Conservation (phyloP, 208 protist genomes). For the Novymonas esmeraldas region DNA sequence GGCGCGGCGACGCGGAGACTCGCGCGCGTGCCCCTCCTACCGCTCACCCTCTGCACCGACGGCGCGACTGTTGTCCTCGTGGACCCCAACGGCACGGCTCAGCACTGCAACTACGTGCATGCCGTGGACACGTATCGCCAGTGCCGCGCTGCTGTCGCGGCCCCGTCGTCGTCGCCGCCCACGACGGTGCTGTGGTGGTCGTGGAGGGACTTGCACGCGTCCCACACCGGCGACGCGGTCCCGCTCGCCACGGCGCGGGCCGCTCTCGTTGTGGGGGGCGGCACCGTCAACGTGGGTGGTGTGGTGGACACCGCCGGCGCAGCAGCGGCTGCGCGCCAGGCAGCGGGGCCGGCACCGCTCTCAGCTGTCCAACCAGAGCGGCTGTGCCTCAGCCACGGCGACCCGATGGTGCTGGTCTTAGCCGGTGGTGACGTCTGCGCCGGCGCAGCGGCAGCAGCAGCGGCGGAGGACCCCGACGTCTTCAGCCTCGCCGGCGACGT, state of each 20-base stretch:
- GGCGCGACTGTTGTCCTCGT: slow-evolving; percentile 27
- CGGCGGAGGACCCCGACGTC: not conserved
- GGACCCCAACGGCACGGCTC: slow-evolving; percentile 41
- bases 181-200: slow-evolving; percentile 21
- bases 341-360: not conserved
- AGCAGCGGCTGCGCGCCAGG: not conserved
- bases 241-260: slow-evolving; percentile 9
- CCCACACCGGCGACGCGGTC: no score
- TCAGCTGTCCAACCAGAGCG: slow-evolving; percentile 5
- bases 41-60: slow-evolving; percentile 30
- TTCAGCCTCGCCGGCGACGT: slow-evolving; percentile 13
- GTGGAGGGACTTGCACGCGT: slow-evolving; percentile 10
- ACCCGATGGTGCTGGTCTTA: slow-evolving; percentile 9
- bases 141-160: not conserved
- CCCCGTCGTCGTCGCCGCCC: not conserved
- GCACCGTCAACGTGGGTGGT: no score
- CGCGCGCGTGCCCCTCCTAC: slow-evolving; percentile 16
- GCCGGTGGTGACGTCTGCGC: no score
- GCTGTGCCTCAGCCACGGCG: slow-evolving; percentile 5
- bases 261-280: not conserved
- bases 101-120: slow-evolving; percentile 48
- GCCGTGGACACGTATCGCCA: slow-evolving; percentile 7
- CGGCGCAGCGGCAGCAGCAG: not conserved
- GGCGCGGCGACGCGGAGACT: slow-evolving; percentile 2
- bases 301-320: no score